phyloP scores from a whole-genome alignment of 2,329 filamentous ascomycete genomes.

The Grosmannia huntii region DNA sequence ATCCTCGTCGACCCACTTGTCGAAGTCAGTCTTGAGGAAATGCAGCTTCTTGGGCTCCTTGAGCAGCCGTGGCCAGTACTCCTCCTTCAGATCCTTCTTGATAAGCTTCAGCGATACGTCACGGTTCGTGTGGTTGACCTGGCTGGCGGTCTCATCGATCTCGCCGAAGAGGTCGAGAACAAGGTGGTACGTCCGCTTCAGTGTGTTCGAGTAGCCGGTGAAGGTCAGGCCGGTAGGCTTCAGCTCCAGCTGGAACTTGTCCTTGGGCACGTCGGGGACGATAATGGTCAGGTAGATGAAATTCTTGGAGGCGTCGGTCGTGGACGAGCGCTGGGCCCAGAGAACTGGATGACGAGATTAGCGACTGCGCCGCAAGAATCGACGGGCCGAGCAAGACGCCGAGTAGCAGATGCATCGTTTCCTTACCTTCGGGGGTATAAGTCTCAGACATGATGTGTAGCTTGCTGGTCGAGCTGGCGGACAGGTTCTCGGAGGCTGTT shows the following conservation, averaged over 20 bases:
- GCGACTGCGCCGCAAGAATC: not conserved
- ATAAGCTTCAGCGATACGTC: constrained; percentile 82
- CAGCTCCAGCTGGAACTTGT: constrained; percentile 70
- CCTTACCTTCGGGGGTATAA: not conserved
- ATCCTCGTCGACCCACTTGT: constrained; percentile 98
- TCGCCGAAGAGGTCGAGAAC: constrained; percentile 81
- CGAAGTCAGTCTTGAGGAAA: constrained; percentile 94
- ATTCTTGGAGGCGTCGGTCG: constrained; percentile 72
- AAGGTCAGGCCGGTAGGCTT: constrained; percentile 68
- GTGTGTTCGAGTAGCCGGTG: constrained; percentile 67
- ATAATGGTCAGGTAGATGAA: constrained; percentile 87
- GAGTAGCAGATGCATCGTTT: not conserved
- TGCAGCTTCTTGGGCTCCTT: constrained; percentile 84
- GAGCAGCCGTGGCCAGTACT: constrained; percentile 91
- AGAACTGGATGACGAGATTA: constrained; percentile 48
- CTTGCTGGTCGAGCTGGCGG: not conserved
- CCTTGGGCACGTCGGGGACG: constrained; percentile 69
- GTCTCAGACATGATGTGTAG: not conserved
- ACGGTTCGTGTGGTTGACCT: constrained; percentile 77
- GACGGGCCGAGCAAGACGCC: not conserved
- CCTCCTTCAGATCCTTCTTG: constrained; percentile 92
- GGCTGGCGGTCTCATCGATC: constrained; percentile 75
- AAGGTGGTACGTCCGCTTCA: constrained; percentile 79
- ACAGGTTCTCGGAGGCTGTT: not conserved
- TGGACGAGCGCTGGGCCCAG: constrained; percentile 94